Conservation (phyloP, 192 early-diverging fungal species). For the Helicostylum pulchrum region DNA sequence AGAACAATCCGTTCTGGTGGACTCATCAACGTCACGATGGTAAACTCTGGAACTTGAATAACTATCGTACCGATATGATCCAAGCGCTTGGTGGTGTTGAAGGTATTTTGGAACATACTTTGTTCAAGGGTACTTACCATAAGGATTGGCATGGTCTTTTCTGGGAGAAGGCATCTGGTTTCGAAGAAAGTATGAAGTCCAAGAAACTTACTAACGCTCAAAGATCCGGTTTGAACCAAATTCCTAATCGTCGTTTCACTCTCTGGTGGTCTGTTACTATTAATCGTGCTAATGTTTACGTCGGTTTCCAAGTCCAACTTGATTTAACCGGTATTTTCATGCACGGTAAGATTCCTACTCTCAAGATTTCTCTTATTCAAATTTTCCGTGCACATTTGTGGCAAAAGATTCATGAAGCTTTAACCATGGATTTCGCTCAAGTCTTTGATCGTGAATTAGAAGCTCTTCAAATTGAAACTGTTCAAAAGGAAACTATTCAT, state of each 20-base stretch:
- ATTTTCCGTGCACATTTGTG: slow-evolving; percentile 98
- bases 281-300: slow-evolving; percentile 94
- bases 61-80: slow-evolving; percentile 99
- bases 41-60: slow-evolving; percentile 76
- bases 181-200: slow-evolving; percentile 88
- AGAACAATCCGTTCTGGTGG: slow-evolving; percentile 97
- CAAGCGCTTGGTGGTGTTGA: slow-evolving; percentile 98
- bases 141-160: slow-evolving; percentile 98
- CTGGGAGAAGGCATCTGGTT: slow-evolving; percentile 82
- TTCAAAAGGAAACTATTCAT: slow-evolving; percentile 99
- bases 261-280: slow-evolving; percentile 99
- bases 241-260: slow-evolving; percentile 99
- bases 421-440: slow-evolving; percentile 75
- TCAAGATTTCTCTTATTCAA: slow-evolving; percentile 98
- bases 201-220: slow-evolving; percentile 99
- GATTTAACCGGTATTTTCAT: slow-evolving; percentile 99
- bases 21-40: slow-evolving; percentile 58
- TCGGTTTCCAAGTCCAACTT: slow-evolving; percentile 99
- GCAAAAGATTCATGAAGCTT: slow-evolving; percentile 95
- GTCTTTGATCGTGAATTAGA: slow-evolving; percentile 98
- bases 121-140: slow-evolving; percentile 98
- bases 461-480: slow-evolving; percentile 95
- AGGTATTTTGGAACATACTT: slow-evolving; percentile 96
- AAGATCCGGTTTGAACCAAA: slow-evolving; percentile 96
- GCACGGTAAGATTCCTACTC: slow-evolving; percentile 99